Evolutionary conservation across 2,329 filamentous ascomycete species (phyloP), one percentile per base, ranked within the genome.

Genomic region (Paraphaeosphaeria sporulosa): DNA sequence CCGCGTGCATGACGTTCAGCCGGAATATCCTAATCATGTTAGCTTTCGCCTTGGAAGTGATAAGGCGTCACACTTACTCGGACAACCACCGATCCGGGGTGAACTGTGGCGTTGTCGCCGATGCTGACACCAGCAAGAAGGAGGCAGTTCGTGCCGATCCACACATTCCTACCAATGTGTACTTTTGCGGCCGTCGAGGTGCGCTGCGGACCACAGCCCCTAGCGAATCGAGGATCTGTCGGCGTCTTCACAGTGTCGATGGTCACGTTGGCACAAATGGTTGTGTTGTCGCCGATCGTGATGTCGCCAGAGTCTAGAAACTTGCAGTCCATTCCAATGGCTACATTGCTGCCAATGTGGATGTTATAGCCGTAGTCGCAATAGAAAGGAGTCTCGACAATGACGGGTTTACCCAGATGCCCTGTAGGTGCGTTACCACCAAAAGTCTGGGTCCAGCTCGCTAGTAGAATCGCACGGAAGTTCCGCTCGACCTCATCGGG

Each of bases 281-380:
- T 86, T 54, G 87, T 88, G 60, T 91, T 87, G 62, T 92, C 87
- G 2, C 94, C 94, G 70, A 98, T 93, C 49, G 83, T 88, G 61
- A 98, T 90, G 64, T 89, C 85, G 74, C 89, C 91, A n/a, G 93
- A 89, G 75, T 99, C 95, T 58, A 94, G 87, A 72, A 98, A 90
- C 27, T 89, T 89, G 77, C 94, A 97, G 71, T 92, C 91, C 57
- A 91, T 86, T 19, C 90, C 92, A 66, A 99, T 91, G 57, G 89
- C 86, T 2, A 96, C 92, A 64, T 95, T 89, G 68, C 94, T 90
- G 13, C 92, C 94, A 66, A 99, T 91, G 50, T 86, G 86, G 69
- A 98, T 90, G 76, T 99, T 98, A 80, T 97, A 98, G 0, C 95
- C 95, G 72, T 97, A 97, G 71, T 97, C 93, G 75, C 94, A 97